Percentiles rank a stretch among this genome's conserved stretches.
These are phyloP conservation scores for Trichosanthes truncata DNA, from an alignment of 306 rosid species.

Conservation along the genomic window DNA sequence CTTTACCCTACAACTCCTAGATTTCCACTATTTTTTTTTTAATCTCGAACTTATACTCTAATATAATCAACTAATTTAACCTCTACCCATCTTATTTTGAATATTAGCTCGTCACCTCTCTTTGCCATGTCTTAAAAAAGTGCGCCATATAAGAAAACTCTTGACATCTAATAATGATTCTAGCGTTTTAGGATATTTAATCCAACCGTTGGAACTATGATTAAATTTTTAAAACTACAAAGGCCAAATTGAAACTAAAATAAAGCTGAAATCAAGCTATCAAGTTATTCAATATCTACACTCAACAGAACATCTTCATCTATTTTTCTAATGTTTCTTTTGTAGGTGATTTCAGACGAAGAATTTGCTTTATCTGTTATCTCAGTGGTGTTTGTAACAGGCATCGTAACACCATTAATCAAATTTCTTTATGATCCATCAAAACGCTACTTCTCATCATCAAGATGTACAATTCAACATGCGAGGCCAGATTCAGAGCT, in stretches of 20 bases:
- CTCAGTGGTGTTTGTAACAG: constrained; percentile 23
- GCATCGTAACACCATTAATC: constrained; percentile 39
- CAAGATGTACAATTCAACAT: constrained; percentile 41
- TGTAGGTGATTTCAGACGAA: constrained; percentile 33
- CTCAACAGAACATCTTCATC: not conserved
- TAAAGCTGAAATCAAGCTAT: not conserved
- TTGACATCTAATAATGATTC: not conserved
- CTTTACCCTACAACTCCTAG: not conserved
- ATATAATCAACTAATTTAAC: not conserved
- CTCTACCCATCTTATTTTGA: not conserved
- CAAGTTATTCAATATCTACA: not conserved
- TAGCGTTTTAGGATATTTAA: not conserved
- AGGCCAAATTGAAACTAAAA: too few species aligned
- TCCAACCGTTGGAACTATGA: not conserved
- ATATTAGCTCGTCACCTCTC: not conserved
- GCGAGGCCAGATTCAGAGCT: constrained; percentile 28
- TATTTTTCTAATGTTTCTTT: not conserved
- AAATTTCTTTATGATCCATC: constrained; percentile 36
- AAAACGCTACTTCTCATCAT: constrained; percentile 17
- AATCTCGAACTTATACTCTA: not conserved
- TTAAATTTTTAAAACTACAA: not conserved
- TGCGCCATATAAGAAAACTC: not conserved
- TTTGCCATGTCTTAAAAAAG: not conserved
- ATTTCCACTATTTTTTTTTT: not conserved
- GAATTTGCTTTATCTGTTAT: constrained; percentile 35